Evolutionary conservation across 2,329 filamentous ascomycete genomes (phyloP).

Genomic region (Epichloe brachyelytri): DNA sequence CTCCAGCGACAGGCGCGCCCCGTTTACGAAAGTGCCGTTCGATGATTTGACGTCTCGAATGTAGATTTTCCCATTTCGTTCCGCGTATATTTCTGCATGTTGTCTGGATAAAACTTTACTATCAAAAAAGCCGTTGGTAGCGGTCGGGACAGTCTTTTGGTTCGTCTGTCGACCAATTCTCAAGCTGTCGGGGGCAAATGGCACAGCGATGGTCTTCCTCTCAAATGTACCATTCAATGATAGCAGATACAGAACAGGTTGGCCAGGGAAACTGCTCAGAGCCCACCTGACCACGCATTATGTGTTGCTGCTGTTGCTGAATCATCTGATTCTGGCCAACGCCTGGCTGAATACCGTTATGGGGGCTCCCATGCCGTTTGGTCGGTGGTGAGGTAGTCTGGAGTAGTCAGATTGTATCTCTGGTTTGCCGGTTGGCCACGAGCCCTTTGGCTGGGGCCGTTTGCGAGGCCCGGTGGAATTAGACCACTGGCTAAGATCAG

Average conservation of each 20-base stretch:
- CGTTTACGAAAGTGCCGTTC: constrained; percentile 97
- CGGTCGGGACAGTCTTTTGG: constrained; percentile 84
- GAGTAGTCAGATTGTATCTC: constrained; percentile 36
- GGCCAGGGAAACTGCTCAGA: constrained; percentile 46
- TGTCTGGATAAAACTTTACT: constrained; percentile 94
- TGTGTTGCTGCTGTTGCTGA: constrained; percentile 30
- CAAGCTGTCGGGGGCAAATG: constrained; percentile 85
- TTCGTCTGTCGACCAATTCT: constrained; percentile 95
- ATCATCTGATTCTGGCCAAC: constrained; percentile 22
- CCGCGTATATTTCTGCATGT: constrained; percentile 94
- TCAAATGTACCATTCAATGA: constrained; percentile 96
- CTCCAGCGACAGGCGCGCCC: constrained; percentile 75
- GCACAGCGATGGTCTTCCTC: constrained; percentile 88
- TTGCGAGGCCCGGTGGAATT: constrained; percentile 35
- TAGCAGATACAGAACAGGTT: constrained; percentile 71
- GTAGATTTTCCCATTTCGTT: constrained; percentile 73
- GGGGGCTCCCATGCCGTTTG: constrained; percentile 27
- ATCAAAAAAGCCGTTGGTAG: constrained; percentile 90
- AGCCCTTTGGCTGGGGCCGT: constrained; percentile 35
- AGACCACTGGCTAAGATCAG: constrained; percentile 39
- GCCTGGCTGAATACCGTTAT: constrained; percentile 19
- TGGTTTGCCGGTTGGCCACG: constrained; percentile 36
- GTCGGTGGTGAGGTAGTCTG: constrained; percentile 28
- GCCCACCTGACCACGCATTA: constrained; percentile 44
- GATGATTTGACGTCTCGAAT: constrained; percentile 97